Percentiles rank a stretch among this genome's conserved stretches.
These are phyloP conservation scores for Batrachochytrium dendrobatidis DNA, from an alignment of 371 early-diverging fungal genomes.

Conservation along the genomic window DNA sequence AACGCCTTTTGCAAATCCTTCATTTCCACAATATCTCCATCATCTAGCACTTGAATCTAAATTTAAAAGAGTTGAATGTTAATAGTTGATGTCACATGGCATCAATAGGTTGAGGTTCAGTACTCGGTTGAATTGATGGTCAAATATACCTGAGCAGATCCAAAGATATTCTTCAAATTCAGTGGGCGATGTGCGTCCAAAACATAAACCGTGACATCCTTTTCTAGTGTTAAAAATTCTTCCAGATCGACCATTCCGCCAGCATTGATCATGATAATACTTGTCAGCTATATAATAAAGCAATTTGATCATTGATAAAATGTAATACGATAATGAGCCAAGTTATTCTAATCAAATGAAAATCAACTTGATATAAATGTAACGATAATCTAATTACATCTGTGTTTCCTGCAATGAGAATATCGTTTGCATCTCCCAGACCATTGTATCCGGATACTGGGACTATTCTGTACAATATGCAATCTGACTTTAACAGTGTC, in stretches of 20 bases:
- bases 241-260: conserved; percentile 70
- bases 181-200: conserved; percentile 85
- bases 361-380: conserved; percentile 5
- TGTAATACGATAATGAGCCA: background rate
- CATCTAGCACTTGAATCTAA: conserved; percentile 12
- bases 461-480: conserved; percentile 65
- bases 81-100: background rate
- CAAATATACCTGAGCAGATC: conserved; percentile 19
- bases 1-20: conserved; percentile 15
- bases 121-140: background rate
- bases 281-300: conserved; percentile 44
- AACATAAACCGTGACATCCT: conserved; percentile 61
- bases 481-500: conserved; percentile 64
- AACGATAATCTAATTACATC: too few species aligned
- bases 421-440: too few species aligned
- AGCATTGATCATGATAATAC: conserved; percentile 80
- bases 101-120: background rate
- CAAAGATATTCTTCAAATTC: conserved; percentile 65
- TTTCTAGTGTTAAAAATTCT: conserved; percentile 42
- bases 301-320: background rate
- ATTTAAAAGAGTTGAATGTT: conserved; percentile 9
- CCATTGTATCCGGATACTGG: conserved; percentile 70
- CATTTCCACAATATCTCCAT: conserved; percentile 24
- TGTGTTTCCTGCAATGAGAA: too few species aligned
- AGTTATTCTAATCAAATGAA: background rate